Evolutionary conservation across 2,329 filamentous ascomycete genomes (phyloP).

Genomic region (Aureobasidium sp.): DNA sequence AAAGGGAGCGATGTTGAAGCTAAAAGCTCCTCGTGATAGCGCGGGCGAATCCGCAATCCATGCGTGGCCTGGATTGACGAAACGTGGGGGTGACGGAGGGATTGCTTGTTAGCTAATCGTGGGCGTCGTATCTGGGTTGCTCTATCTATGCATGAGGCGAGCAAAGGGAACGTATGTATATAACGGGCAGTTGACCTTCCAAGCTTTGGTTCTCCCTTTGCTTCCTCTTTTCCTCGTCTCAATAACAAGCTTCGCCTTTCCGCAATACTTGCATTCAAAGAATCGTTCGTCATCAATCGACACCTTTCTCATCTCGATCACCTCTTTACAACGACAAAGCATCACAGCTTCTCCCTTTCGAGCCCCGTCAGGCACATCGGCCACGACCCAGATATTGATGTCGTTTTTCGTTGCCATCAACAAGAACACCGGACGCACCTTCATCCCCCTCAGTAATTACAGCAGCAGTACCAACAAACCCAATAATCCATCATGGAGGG

Average conservation of each 20-base stretch:
- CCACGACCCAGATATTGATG: constrained; percentile 23
- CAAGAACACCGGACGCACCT: constrained; percentile 42
- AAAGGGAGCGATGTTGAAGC: not conserved
- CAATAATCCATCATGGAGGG: constrained; percentile 40
- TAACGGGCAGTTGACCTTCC: constrained; percentile 5
- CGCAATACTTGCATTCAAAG: not conserved
- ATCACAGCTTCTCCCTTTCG: not conserved
- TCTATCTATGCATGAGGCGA: constrained; percentile 10
- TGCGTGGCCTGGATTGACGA: not conserved
- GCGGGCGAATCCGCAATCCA: not conserved
- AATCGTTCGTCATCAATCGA: not conserved
- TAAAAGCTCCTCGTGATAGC: constrained; percentile 13
- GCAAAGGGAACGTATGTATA: not conserved
- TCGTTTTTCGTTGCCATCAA: constrained; percentile 32
- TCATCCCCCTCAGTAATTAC: constrained; percentile 39
- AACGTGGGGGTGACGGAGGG: not conserved
- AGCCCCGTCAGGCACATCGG: not conserved
- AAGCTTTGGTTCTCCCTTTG: not conserved
- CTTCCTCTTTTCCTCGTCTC: not conserved
- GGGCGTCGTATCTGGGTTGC: constrained; percentile 7
- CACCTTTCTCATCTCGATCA: not conserved
- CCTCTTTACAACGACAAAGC: not conserved
- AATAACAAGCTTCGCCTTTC: not conserved
- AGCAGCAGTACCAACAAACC: constrained; percentile 32
- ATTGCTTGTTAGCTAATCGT: not conserved